Conservation (phyloP, 805 yeast species). For the Grigorovia jiainica region DNA sequence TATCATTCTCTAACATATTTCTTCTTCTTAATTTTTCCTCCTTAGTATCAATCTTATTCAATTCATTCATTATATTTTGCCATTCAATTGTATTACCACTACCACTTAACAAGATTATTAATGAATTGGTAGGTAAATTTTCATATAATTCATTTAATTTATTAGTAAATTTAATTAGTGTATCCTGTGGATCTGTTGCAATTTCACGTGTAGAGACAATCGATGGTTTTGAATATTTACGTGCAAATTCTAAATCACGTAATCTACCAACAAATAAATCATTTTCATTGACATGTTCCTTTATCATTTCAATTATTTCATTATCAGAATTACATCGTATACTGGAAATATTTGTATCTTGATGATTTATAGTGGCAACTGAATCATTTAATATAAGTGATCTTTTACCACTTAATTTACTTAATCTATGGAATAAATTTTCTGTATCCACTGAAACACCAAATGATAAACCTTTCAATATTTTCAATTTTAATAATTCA, state of each 20-base stretch:
- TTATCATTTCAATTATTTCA: conserved; percentile 40
- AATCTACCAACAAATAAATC: conserved; percentile 48
- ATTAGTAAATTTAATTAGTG: conserved; percentile 30
- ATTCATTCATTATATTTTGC: conserved; percentile 30
- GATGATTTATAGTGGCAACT: conserved; percentile 16
- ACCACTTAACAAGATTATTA: conserved; percentile 54
- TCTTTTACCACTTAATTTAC: conserved; percentile 18
- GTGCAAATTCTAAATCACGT: conserved; percentile 45
- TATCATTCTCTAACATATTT: conserved; percentile 34
- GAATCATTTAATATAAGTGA: conserved; percentile 31
- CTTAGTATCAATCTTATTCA: conserved; percentile 35
- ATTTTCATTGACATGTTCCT: conserved; percentile 29
- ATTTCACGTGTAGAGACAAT: conserved; percentile 2
- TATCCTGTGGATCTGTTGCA: conserved; percentile 1
- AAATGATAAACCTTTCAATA: conserved; percentile 53
- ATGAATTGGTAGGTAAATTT: conserved; percentile 46
- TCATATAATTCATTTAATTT: conserved; percentile 42
- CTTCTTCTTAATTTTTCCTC: conserved; percentile 34
- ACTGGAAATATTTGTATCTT: conserved; percentile 3
- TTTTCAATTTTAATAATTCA: conserved; percentile 61
- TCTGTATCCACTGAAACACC: conserved; percentile 45
- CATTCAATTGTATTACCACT: conserved; percentile 47
- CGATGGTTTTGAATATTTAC: conserved; percentile 28
- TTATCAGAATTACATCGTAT: conserved; percentile 49
- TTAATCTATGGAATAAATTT: conserved; percentile 34